phyloP scores from a whole-genome alignment of 176 grass and related monocot species.

The Phragmites australis region DNA sequence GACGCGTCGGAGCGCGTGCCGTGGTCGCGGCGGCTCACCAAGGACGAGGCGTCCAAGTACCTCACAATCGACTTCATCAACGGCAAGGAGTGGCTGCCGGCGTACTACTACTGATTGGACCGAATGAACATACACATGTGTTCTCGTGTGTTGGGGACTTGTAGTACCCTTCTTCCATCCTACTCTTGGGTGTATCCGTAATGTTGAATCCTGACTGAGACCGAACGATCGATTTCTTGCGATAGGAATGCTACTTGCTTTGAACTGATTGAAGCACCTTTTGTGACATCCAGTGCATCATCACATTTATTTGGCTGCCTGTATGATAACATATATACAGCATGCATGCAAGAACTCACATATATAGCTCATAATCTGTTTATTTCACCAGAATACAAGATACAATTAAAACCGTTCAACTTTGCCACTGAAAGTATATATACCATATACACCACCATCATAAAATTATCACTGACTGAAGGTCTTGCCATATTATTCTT shows the following conservation, averaged over 20 bases:
- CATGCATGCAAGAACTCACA: not conserved
- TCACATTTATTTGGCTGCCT: not conserved
- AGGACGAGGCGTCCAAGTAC: conserved; percentile 54
- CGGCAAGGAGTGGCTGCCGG: conserved; percentile 82
- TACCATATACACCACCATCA: not conserved
- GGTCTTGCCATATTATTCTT: not conserved
- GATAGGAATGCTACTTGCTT: not conserved
- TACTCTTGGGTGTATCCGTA: not conserved
- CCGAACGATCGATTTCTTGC: not conserved
- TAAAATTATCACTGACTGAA: not conserved
- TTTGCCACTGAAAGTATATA: not conserved
- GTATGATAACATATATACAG: not conserved
- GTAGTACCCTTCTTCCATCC: not conserved
- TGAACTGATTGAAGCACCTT: not conserved
- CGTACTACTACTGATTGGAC: conserved; percentile 51
- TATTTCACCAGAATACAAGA: conserved; percentile 4
- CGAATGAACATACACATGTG: not conserved
- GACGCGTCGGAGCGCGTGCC: conserved; percentile 35
- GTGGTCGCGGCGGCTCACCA: conserved; percentile 47
- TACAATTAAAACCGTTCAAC: not conserved
- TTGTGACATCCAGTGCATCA: not conserved
- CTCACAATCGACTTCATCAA: conserved; percentile 79
- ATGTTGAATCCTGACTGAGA: not conserved
- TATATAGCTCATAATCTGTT: not conserved
- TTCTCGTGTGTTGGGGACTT: not conserved